Evolutionary conservation across 805 yeast species (phyloP).

Genomic region (Deakozyma indianensis): DNA sequence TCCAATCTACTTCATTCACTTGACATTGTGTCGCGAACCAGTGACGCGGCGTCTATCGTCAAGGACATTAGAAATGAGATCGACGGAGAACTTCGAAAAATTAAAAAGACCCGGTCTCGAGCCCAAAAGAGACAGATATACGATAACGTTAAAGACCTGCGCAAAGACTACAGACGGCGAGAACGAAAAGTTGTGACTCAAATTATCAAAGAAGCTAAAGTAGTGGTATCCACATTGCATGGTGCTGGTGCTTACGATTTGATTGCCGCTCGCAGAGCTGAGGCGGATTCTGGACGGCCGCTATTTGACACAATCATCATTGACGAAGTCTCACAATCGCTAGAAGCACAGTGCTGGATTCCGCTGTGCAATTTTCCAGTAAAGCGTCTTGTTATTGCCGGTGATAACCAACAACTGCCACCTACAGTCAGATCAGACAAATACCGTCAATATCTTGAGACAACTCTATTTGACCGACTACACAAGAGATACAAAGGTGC

Average conservation of each 20-base stretch:
- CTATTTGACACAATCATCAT: conserved; percentile 71
- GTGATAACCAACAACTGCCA: conserved; percentile 84
- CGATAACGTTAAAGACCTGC: conserved; percentile 49
- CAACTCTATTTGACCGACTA: conserved; percentile 72
- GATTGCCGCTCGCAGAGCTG: conserved; percentile 31
- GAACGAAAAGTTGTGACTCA: conserved; percentile 51
- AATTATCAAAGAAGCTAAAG: conserved; percentile 44
- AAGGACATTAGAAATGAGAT: conserved; percentile 62
- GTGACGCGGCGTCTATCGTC: conserved; percentile 45
- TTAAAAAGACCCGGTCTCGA: conserved; percentile 48
- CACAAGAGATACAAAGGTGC: conserved; percentile 32
- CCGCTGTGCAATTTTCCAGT: conserved; percentile 58
- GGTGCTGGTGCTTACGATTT: conserved; percentile 71
- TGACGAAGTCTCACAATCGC: conserved; percentile 89
- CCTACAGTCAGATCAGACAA: conserved; percentile 58
- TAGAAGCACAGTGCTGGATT: conserved; percentile 96
- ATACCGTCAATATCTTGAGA: conserved; percentile 34
- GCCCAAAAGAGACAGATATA: conserved; percentile 54
- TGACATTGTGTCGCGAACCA: conserved; percentile 50
- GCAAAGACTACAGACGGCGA: conserved; percentile 53
- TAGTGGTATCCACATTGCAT: conserved; percentile 74
- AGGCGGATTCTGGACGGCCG: conserved; percentile 11
- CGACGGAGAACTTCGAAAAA: conserved; percentile 34
- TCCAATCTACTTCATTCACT: conserved; percentile 55
- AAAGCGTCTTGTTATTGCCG: conserved; percentile 63